Evolutionary conservation across 2,329 filamentous ascomycete species (phyloP).

Genomic region (Rhytidhysteron rufulum): DNA sequence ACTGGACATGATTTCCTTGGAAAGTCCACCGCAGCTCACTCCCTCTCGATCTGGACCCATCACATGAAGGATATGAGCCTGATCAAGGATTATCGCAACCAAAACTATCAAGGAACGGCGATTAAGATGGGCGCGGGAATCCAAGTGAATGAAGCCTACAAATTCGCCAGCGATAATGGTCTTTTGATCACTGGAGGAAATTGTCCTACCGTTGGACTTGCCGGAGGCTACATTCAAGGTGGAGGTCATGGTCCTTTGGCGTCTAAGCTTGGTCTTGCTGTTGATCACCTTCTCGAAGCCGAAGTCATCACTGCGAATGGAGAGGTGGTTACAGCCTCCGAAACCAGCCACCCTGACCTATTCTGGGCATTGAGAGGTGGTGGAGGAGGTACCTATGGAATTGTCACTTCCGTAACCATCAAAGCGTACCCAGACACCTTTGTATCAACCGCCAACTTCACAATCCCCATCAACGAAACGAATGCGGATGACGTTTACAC

Average conservation of each 20-base stretch:
- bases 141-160: slow-evolving; percentile 19
- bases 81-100: slow-evolving; percentile 17
- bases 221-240: slow-evolving; percentile 28
- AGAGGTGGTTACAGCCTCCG: slow-evolving; percentile 21
- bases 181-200: slow-evolving; percentile 23
- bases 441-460: slow-evolving; percentile 20
- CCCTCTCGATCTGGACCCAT: slow-evolving; percentile 28
- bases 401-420: slow-evolving; percentile 26
- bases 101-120: slow-evolving; percentile 22
- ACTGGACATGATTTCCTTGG: slow-evolving; percentile 28
- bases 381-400: slow-evolving; percentile 27
- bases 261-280: slow-evolving; percentile 19
- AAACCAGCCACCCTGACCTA: slow-evolving; percentile 25
- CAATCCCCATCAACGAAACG: slow-evolving; percentile 4
- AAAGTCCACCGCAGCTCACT: slow-evolving; percentile 24
- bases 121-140: slow-evolving; percentile 26
- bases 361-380: slow-evolving; percentile 35
- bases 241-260: slow-evolving; percentile 21
- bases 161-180: slow-evolving; percentile 15
- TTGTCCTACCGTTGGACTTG: slow-evolving; percentile 30
- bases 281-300: slow-evolving; percentile 27
- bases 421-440: slow-evolving; percentile 18
- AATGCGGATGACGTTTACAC: slow-evolving; percentile 14
- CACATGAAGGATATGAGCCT: slow-evolving; percentile 17
- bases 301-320: slow-evolving; percentile 31